A percentile compares a stretch with the other conserved stretches of the same genome.
These are phyloP conservation scores for Serendipita sp. DNA, from an alignment of 768 basidiomycete species.

Conservation along the genomic window DNA sequence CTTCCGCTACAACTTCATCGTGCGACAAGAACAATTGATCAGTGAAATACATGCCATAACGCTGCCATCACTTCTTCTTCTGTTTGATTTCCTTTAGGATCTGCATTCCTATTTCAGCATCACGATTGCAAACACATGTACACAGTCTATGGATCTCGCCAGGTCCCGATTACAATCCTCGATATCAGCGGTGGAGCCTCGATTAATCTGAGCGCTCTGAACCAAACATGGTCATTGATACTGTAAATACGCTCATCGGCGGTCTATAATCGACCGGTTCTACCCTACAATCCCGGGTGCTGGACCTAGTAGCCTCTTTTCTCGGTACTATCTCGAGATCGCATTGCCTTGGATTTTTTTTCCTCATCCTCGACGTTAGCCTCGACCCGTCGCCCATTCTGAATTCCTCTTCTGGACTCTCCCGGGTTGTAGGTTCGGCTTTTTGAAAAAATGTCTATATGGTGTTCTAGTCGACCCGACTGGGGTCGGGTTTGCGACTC, in stretches of 20 bases:
- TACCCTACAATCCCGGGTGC: conserved; percentile 8
- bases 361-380: background rate
- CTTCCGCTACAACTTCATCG: no score
- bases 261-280: conserved; percentile 6
- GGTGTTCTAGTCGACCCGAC: conserved; percentile 6
- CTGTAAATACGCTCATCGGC: conserved; percentile 11
- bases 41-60: no score
- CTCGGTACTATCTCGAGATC: background rate
- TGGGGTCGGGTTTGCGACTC: background rate
- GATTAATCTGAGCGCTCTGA: background rate
- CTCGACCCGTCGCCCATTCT: background rate
- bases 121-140: no score
- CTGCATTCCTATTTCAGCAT: no score
- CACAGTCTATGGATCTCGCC: no score
- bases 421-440: conserved; percentile 11
- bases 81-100: no score
- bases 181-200: background rate
- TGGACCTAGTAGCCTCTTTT: conserved; percentile 5
- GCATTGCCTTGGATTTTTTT: conserved; percentile 9
- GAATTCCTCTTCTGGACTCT: background rate
- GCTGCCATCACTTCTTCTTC: no score
- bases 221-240: conserved; percentile 7
- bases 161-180: background rate
- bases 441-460: conserved; percentile 12
- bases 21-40: no score